Base-by-base conservation (phyloP, 768 basidiomycete genomes). In the Aureoboletus auriporus region DNA sequence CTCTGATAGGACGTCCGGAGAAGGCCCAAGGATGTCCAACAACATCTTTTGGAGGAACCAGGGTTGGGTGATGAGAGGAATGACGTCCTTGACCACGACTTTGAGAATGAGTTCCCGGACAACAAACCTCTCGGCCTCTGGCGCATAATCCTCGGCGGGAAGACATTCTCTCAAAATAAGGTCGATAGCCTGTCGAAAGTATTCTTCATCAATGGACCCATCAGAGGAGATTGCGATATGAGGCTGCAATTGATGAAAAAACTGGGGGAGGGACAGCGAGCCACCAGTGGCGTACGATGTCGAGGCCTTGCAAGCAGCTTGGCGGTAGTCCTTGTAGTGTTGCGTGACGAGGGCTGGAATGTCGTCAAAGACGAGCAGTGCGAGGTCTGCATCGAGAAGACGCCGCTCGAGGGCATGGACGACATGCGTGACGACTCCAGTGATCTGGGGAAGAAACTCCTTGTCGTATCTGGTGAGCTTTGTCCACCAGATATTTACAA, bases 31-130 rank as follows among this genome's bases (percentile, higher is more conserved):
- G 4, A 85, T 64, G 57, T 83, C 82, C 31, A 94, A 71, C 10
- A 87, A 71, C 4, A 77, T 60, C 58, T 75, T 82, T 49, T 92
- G 83, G 39, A 95, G 78, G 64, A 96, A 97, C 93, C 94, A 97
- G 0, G 89, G 87, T 63, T 96, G 86, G 6, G 82, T 78, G 43
- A 95, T 64, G 55, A 79, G 83, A 28, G 84, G 83, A 23, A 86
- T 60, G 23, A 86, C 67, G 53, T 84, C 82, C 41, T 77, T 76
- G 52, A 93, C 70, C 6, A 97, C 69, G 20, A 89, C 74, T 56
- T 88, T 86, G 59, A 91, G 78, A 28, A 95, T 59, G 34, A 96
- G 71, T 69, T 98, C 95, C 49, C 92, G 82, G 36, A 89, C 69
- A 50, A 97, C 86, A 51, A 79, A 75, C n/a, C 90, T 79, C 69